Evolutionary conservation across 2,329 filamentous ascomycete species (phyloP).

Genomic region (Capronia americana): DNA sequence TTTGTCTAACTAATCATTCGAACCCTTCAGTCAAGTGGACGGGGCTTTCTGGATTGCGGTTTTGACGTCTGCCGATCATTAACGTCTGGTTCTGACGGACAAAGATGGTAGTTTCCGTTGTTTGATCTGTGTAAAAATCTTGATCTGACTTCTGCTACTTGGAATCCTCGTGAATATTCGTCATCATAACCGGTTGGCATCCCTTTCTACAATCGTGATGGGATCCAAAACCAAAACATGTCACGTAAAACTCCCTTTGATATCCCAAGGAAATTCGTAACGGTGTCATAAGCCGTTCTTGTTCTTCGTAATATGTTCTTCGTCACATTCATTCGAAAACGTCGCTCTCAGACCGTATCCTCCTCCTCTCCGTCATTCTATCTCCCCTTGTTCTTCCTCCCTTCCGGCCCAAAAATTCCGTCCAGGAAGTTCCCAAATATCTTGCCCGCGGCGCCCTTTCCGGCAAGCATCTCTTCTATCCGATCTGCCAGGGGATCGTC

Average conservation of each 20-base stretch:
- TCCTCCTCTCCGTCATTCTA: conserved; percentile 11
- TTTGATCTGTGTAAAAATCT: background rate
- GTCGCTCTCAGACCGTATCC: background rate
- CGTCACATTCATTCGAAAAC: background rate
- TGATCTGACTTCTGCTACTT: background rate
- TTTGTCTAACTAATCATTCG: too few species aligned
- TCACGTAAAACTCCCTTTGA: background rate
- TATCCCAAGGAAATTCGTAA: background rate
- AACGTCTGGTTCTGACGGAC: too few species aligned
- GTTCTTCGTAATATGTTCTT: background rate
- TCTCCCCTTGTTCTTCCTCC: conserved; percentile 30
- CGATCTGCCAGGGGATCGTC: conserved; percentile 46
- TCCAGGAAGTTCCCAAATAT: conserved; percentile 41
- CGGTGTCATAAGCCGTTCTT: background rate
- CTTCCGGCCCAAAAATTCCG: conserved; percentile 38
- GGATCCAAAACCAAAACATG: background rate
- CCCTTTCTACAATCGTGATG: background rate
- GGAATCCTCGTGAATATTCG: background rate
- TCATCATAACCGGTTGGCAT: background rate
- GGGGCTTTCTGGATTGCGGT: too few species aligned
- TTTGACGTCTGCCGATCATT: too few species aligned
- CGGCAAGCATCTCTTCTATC: conserved; percentile 47
- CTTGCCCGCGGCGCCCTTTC: conserved; percentile 41
- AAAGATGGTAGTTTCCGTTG: too few species aligned
- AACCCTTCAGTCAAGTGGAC: too few species aligned